phyloP scores from a whole-genome alignment of 2,329 filamentous ascomycete species.

The Xylariaceae sp. region DNA sequence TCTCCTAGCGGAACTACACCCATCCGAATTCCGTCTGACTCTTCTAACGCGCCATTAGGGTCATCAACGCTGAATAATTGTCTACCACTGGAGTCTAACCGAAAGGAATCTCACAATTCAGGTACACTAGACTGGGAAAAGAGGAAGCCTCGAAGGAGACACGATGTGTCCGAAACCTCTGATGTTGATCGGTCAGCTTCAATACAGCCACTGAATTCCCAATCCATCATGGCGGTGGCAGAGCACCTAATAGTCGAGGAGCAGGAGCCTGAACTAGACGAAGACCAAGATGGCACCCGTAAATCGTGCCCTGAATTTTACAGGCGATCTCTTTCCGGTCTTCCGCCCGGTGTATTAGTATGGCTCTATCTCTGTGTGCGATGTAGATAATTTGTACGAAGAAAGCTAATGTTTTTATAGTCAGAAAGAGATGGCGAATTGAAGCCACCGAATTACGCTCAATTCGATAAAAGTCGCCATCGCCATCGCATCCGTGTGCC shows the following conservation, averaged over 20 bases:
- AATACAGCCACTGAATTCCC: background rate
- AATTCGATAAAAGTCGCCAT: slow-evolving; percentile 17
- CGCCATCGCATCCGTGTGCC: slow-evolving; percentile 19
- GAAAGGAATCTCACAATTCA: slow-evolving; percentile 16
- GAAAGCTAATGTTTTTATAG: slow-evolving; percentile 14
- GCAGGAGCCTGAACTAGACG: slow-evolving; percentile 13
- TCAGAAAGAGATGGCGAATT: slow-evolving; percentile 8
- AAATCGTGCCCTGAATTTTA: slow-evolving; percentile 31
- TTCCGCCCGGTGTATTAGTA: background rate
- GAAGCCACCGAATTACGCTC: slow-evolving; percentile 16
- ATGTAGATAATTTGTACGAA: background rate
- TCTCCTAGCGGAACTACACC: slow-evolving; percentile 19
- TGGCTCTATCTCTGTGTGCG: slow-evolving; percentile 9
- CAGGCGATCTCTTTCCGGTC: slow-evolving; percentile 9
- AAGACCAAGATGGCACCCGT: slow-evolving; percentile 10
- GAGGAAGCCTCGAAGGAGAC: slow-evolving; percentile 25
- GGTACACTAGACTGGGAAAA: slow-evolving; percentile 28
- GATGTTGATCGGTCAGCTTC: slow-evolving; percentile 6
- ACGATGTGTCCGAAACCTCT: slow-evolving; percentile 29
- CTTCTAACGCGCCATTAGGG: slow-evolving; percentile 10
- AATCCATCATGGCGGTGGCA: slow-evolving; percentile 2
- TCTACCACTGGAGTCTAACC: slow-evolving; percentile 14
- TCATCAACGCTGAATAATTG: slow-evolving; percentile 16
- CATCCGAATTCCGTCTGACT: slow-evolving; percentile 14
- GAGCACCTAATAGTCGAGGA: slow-evolving; percentile 10